A percentile compares a stretch with the other conserved stretches of the same genome.
These are phyloP conservation scores for Candida succiphila DNA, from an alignment of 805 yeast genomes.

Conservation along the genomic window DNA sequence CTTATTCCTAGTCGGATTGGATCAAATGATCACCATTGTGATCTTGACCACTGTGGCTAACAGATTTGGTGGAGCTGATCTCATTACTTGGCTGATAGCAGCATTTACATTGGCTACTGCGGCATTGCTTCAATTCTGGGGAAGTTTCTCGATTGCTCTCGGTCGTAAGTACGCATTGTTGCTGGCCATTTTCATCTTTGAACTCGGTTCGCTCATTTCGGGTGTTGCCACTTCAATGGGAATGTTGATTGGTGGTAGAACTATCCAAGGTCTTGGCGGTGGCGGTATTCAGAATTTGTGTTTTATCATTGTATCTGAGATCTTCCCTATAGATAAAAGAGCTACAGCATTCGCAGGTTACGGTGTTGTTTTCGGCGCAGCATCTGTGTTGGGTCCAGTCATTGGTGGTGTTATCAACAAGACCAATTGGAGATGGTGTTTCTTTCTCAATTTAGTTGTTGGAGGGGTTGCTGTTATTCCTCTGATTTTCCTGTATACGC, in stretches of 20 bases:
- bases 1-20: slow-evolving; percentile 32
- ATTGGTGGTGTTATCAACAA: slow-evolving; percentile 58
- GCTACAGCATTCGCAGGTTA: slow-evolving; percentile 28
- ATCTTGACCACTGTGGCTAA: slow-evolving; percentile 38
- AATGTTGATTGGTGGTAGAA: slow-evolving; percentile 62
- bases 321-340: slow-evolving; percentile 33
- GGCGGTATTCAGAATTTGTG: slow-evolving; percentile 54
- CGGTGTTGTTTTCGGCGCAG: slow-evolving; percentile 35
- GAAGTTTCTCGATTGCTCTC: slow-evolving; percentile 42
- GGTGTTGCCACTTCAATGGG: slow-evolving; percentile 47
- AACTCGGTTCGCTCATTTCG: slow-evolving; percentile 50
- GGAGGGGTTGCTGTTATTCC: slow-evolving; percentile 39
- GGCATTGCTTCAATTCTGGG: slow-evolving; percentile 45
- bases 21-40: slow-evolving; percentile 49
- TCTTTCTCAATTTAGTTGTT: slow-evolving; percentile 56
- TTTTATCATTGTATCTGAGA: slow-evolving; percentile 46
- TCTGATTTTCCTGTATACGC: slow-evolving; percentile 32
- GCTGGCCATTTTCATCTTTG: slow-evolving; percentile 41
- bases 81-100: slow-evolving; percentile 49
- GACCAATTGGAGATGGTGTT: slow-evolving; percentile 70
- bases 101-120: slow-evolving; percentile 48
- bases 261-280: slow-evolving; percentile 62
- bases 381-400: slow-evolving; percentile 52
- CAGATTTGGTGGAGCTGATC: slow-evolving; percentile 37
- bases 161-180: slow-evolving; percentile 46